Percentiles rank a stretch among this genome's conserved stretches.
phyloP scores from a whole-genome alignment of 108 stramenopile genomes.

The Hondaea fermentalgiana region DNA sequence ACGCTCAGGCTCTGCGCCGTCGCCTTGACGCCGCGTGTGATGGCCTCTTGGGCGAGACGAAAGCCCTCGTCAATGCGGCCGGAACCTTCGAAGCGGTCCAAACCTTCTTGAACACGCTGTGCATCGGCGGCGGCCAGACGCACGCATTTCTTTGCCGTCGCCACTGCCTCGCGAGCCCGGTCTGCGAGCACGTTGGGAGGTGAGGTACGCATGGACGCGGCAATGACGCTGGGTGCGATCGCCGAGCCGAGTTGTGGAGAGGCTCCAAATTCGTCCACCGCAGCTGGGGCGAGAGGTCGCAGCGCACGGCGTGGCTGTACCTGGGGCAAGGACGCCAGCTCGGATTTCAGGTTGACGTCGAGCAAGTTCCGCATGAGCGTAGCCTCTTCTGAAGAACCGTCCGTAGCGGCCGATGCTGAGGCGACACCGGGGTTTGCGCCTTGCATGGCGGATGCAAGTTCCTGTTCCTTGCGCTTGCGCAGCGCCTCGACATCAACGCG shows the following conservation, averaged over 20 bases:
- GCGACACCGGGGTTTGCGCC: too few species aligned
- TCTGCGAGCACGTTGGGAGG: background rate
- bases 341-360: background rate
- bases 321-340: background rate
- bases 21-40: background rate
- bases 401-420: too few species aligned
- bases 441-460: too few species aligned
- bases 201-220: background rate
- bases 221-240: background rate
- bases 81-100: background rate
- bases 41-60: background rate
- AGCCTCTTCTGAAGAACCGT: too few species aligned
- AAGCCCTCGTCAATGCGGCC: background rate
- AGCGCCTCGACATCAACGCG: background rate
- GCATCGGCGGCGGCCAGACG: background rate
- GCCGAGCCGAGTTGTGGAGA: background rate
- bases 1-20: background rate
- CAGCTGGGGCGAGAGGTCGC: background rate
- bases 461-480: background rate
- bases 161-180: background rate
- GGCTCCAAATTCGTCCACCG: background rate
- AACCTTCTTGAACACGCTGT: background rate
- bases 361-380: background rate
- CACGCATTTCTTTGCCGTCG: background rate
- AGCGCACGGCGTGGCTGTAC: background rate